These are phyloP conservation scores for Citrus inodora DNA, from an alignment of 345 rosid species.

Conservation along the genomic window DNA sequence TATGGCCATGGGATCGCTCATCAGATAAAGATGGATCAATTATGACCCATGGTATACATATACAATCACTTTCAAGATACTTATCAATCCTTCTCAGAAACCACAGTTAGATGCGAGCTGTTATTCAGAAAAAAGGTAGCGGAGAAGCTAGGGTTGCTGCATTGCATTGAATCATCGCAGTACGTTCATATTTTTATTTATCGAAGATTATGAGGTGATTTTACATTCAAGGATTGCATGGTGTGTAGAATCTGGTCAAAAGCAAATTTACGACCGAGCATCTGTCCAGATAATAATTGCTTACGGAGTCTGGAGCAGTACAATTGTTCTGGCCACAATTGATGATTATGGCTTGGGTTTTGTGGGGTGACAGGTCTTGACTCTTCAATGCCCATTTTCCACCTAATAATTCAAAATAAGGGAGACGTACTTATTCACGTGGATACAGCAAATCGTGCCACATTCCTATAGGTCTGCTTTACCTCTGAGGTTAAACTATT, in stretches of 20 bases:
- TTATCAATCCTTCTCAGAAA: neutral
- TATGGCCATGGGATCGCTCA: neutral
- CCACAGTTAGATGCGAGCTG: neutral
- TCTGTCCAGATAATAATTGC: neutral
- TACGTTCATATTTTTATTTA: too few relatives aligned
- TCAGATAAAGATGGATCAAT: neutral
- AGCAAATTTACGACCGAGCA: neutral
- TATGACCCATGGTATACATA: neutral
- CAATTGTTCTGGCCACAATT: neutral
- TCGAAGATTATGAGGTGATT: neutral
- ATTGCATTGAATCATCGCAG: neutral
- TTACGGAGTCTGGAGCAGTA: too few relatives aligned
- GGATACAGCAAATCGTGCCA: neutral
- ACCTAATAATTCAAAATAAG: neutral
- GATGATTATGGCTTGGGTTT: neutral
- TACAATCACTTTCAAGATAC: neutral
- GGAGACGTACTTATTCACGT: neutral
- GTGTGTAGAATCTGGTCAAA: neutral
- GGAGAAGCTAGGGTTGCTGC: neutral
- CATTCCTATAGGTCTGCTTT: neutral
- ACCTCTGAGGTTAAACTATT: too few relatives aligned
- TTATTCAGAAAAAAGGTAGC: neutral
- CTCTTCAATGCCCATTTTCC: neutral
- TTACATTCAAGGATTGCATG: neutral
- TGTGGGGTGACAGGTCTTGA: neutral